Conservation (phyloP, 1,284 basidiomycete genomes). For the Tilletiopsis washingtonensis region DNA sequence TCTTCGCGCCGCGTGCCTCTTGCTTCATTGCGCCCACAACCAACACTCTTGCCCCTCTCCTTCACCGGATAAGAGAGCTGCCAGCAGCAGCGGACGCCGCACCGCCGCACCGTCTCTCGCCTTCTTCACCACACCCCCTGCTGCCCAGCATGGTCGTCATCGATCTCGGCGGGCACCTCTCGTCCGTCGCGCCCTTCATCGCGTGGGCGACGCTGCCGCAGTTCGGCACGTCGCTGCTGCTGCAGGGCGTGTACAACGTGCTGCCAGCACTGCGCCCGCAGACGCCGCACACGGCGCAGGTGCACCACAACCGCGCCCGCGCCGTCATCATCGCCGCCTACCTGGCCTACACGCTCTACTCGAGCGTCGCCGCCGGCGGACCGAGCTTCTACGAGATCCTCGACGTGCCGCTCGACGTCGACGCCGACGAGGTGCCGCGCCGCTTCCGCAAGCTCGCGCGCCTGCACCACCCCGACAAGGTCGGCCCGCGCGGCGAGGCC, state of each 20-base stretch:
- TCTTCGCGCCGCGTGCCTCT: no score
- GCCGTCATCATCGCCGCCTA: constrained; percentile 63
- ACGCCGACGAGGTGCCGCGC: constrained; percentile 60
- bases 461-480: constrained; percentile 68
- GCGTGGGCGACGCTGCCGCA: background rate
- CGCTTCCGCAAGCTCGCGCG: constrained; percentile 69
- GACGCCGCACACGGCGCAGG: background rate
- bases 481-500: constrained; percentile 58
- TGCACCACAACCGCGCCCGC: constrained; percentile 14
- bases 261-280: background rate
- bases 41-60: no score
- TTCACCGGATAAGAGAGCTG: no score
- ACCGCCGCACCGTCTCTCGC: no score
- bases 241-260: background rate
- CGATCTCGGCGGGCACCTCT: no score
- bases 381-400: constrained; percentile 71
- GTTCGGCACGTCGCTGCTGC: background rate
- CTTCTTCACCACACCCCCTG: no score
- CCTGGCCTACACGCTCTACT: constrained; percentile 60
- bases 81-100: no score
- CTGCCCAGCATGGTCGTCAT: no score
- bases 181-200: background rate
- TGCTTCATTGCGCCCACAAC: no score
- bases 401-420: constrained; percentile 57
- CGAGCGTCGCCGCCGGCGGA: constrained; percentile 55